These are phyloP conservation scores for Tuctoria greenei DNA, from an alignment of 176 grass and related monocot genomes.

Conservation along the genomic window DNA sequence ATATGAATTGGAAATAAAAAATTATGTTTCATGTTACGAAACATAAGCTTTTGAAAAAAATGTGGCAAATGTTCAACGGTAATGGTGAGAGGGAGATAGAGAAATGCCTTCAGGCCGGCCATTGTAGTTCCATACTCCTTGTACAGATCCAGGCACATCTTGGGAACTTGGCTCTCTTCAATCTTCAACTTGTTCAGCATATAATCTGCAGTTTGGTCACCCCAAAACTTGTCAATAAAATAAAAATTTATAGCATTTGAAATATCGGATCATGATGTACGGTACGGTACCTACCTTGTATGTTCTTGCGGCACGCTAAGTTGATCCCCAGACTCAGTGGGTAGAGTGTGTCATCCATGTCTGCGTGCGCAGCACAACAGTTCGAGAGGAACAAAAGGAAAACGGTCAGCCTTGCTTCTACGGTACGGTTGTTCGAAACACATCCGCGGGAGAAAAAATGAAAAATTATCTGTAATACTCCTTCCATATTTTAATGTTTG, in stretches of 20 bases:
- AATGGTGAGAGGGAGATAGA: too few species aligned
- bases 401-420: neutral
- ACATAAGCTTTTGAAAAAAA: neutral
- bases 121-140: constrained; percentile 90
- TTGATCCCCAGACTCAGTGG: constrained; percentile 78
- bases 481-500: too few species aligned
- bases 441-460: neutral
- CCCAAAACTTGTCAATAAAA: neutral
- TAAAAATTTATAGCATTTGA: neutral
- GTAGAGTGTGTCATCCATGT: constrained; percentile 97
- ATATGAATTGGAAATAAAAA: neutral
- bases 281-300: constrained; percentile 44
- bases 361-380: constrained; percentile 29
- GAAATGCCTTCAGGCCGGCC: constrained; percentile 78
- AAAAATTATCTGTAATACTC: neutral
- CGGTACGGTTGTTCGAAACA: neutral
- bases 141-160: constrained; percentile 91
- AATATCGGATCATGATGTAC: neutral
- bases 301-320: constrained; percentile 88
- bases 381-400: neutral
- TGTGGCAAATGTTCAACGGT: neutral
- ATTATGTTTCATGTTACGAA: neutral
- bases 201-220: constrained; percentile 50
- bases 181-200: constrained; percentile 77
- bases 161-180: constrained; percentile 61